Evolutionary conservation across 139 green algal genomes (phyloP).

Genomic region (Medakamo hakoo): DNA sequence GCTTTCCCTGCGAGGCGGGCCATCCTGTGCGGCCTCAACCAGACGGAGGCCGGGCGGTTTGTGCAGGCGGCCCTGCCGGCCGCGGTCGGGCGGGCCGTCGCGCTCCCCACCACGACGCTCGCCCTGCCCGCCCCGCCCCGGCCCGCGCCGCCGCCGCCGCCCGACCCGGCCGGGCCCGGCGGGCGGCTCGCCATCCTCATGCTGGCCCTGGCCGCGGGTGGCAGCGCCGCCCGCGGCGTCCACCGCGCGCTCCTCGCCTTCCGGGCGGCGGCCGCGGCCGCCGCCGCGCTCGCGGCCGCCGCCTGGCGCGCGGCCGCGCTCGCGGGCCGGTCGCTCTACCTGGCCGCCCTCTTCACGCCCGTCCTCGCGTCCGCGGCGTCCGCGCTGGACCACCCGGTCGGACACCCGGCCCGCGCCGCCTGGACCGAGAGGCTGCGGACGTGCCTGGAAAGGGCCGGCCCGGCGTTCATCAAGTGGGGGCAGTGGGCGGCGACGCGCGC

Average conservation of each 20-base stretch:
- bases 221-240: not conserved
- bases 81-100: not conserved
- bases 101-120: not conserved
- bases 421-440: slow-evolving; percentile 10
- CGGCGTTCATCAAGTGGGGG: slow-evolving; percentile 91
- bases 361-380: slow-evolving; percentile 26
- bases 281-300: not conserved
- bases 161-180: too few relatives aligned
- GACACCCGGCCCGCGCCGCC: slow-evolving; percentile 14
- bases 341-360: slow-evolving; percentile 44
- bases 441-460: slow-evolving; percentile 25
- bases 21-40: not conserved
- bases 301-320: not conserved
- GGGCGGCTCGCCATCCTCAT: not conserved
- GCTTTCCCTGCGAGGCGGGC: too few relatives aligned
- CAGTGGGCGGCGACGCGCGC: slow-evolving; percentile 82
- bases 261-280: not conserved
- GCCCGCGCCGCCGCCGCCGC: too few relatives aligned
- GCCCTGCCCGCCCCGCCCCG: too few relatives aligned
- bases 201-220: not conserved
- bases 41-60: not conserved
- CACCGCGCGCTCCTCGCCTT: not conserved
- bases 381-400: slow-evolving; percentile 14
- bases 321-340: slow-evolving; percentile 9
- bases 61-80: not conserved